Evolutionary conservation across 2,329 filamentous ascomycete genomes (phyloP).

Genomic region (Ophiocordyceps camponoti-rufipedis): DNA sequence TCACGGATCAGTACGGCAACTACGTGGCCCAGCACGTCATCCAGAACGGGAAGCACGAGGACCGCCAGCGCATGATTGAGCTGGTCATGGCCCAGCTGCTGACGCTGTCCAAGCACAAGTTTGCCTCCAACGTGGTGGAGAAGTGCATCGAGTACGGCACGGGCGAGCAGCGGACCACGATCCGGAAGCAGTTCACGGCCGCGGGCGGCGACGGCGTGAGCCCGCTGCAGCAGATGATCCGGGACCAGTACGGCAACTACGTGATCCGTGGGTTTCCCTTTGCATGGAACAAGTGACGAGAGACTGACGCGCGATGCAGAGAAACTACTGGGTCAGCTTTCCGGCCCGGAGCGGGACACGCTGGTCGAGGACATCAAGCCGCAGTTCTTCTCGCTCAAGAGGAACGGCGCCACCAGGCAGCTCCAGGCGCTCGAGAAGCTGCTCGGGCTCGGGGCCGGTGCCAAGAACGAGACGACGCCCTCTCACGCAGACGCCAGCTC

Average conservation of each 20-base stretch:
- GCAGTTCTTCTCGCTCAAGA: conserved; percentile 43
- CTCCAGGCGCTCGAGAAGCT: conserved; percentile 17
- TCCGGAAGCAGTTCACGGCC: conserved; percentile 45
- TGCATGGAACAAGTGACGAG: background rate
- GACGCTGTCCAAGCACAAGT: conserved; percentile 79
- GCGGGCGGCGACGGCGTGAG: conserved; percentile 45
- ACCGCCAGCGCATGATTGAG: conserved; percentile 54
- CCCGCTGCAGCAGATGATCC: conserved; percentile 61
- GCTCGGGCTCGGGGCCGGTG: conserved; percentile 8
- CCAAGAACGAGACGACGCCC: conserved; percentile 11
- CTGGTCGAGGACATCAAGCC: conserved; percentile 47
- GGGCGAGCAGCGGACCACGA: conserved; percentile 47
- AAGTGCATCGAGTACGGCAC: conserved; percentile 66
- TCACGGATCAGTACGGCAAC: conserved; percentile 82
- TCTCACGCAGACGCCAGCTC: conserved; percentile 30
- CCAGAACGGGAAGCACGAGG: conserved; percentile 52
- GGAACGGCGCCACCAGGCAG: conserved; percentile 47
- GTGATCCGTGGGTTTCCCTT: conserved; percentile 61
- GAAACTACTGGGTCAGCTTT: conserved; percentile 52
- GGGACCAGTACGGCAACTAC: conserved; percentile 88
- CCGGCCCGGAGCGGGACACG: conserved; percentile 36
- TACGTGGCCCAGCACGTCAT: conserved; percentile 94
- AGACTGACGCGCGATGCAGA: conserved; percentile 29
- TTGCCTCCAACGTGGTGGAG: conserved; percentile 93
- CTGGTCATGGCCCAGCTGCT: conserved; percentile 57